Evolutionary conservation across 495 filamentous ascomycete genomes (phyloP), one percentile per base, ranked within the genome.

Genomic region (Aspergillus nidulans): DNA sequence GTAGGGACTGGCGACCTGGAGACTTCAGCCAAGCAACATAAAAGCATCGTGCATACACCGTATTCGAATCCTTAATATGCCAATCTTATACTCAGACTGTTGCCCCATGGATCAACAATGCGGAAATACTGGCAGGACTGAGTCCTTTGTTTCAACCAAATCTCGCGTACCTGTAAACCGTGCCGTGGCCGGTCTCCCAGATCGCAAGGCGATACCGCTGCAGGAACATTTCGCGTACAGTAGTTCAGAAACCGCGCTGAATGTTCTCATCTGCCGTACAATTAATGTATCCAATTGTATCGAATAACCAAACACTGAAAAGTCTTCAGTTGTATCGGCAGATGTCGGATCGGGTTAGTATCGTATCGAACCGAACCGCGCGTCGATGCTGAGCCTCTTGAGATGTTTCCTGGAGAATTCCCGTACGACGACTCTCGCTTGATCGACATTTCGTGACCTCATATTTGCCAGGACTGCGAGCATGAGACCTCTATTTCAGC

Each of bases 361-460:
- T 34, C 4, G 30, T 12, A 34, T 6, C n/a, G n/a, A n/a, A 30
- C 18, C 36, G 36, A 13, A 8, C 36, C 13, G 36, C 5, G 18
- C n/a, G n/a, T 5, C n/a, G 36, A 12, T 18, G 15, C 36, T 39
- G 36, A 39, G 36, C 20, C 42, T 44, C 42, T 24, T 12, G 18
- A 12, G 3, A 19, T 42, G 20, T 21, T 42, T 42, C 18, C 40
- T 45, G 19, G 42, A 28, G 21, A 16, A 45, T 45, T 6, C 10
- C 10, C 10, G 49, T 50, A 54, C 21, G 21, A 43, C 52, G 39
- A 48, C 46, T 54, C 50, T 53, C 43, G 62, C 68, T 69, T 61
- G 66, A 72, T 72, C 68, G 65, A 69, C 70, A 71, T 63, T 70
- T 66, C 68, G 70, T 69, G 60, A 62, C 61, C 58, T 54, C 57